phyloP scores from a whole-genome alignment of 1,284 basidiomycete genomes.

The Sporisorium reilianum region DNA sequence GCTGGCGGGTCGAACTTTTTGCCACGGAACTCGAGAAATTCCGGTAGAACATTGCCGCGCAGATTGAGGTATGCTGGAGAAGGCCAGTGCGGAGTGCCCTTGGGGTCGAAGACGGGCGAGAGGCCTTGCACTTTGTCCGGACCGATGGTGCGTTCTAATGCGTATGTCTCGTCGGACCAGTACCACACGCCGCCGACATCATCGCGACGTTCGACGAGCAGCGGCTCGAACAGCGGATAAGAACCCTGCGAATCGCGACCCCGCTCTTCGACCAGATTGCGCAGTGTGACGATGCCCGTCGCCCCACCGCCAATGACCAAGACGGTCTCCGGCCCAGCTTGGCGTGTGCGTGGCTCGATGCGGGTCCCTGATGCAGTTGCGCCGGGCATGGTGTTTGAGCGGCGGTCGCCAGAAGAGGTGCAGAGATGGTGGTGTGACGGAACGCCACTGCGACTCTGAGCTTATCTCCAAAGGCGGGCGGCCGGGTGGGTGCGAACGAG shows the following conservation, averaged over 20 bases:
- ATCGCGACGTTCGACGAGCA: slow-evolving; percentile 54
- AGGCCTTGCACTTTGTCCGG: slow-evolving; percentile 28
- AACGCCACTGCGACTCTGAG: no score
- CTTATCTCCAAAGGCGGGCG: neutral
- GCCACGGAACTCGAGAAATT: slow-evolving; percentile 56
- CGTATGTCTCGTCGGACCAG: slow-evolving; percentile 45
- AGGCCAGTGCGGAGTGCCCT: slow-evolving; percentile 56
- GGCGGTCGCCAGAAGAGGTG: no score
- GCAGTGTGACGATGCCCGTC: slow-evolving; percentile 56
- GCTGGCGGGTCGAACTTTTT: slow-evolving; percentile 43
- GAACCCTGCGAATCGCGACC: slow-evolving; percentile 16
- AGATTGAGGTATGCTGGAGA: slow-evolving; percentile 59
- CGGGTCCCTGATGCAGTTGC: slow-evolving; percentile 1
- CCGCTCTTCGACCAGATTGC: slow-evolving; percentile 44
- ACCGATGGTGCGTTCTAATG: slow-evolving; percentile 32
- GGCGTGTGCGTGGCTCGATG: slow-evolving; percentile 20
- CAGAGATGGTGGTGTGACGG: no score
- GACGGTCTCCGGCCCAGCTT: slow-evolving; percentile 34
- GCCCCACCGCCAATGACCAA: slow-evolving; percentile 63
- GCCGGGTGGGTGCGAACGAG: neutral
- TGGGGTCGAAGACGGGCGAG: slow-evolving; percentile 33
- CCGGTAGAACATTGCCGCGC: slow-evolving; percentile 61
- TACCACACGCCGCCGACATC: slow-evolving; percentile 65
- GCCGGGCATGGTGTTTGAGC: neutral
- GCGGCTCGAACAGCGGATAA: slow-evolving; percentile 36